Evolutionary conservation across 2,329 filamentous ascomycete species (phyloP), one percentile per base, ranked within the genome.

Genomic region (Colletotrichum acutatum): DNA sequence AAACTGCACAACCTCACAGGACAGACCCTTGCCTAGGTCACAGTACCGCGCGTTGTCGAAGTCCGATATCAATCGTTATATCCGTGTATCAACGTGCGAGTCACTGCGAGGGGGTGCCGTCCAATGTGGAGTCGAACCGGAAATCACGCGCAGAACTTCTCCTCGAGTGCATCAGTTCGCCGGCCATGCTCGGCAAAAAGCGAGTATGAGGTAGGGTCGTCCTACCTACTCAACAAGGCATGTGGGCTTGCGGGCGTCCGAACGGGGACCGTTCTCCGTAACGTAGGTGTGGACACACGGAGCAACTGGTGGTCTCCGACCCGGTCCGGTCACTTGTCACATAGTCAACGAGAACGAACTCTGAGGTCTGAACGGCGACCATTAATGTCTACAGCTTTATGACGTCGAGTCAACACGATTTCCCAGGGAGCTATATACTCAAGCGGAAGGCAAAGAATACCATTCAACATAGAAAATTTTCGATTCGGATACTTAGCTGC

Each of bases 291-390:
- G 56, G 32, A 49, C 62, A 71, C 65, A 71, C 58, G 65, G 65
- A 63, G 69, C 69, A 52, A 26, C 19, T 52, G 57, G 58, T 30
- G 68, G 49, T 42, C 42, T 49, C 42, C 42, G 42, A 57, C 56
- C 34, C 16, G n/a, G 30, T 19, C n/a, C 46, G 28, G n/a, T 37
- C 34, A 22, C 37, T 42, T 22, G 49, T n/a, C 9, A n/a, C n/a
- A n/a, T n/a, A 9, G 49, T 30, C 53, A 11, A 11, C 37, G 53
- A n/a, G 37, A 3, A n/a, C 42, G 26, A 46, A 28, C 56, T 34
- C 28, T 63, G 42, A 9, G 42, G 19, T n/a, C 4, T 42, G 5
- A 49, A 22, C 8, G 42, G 19, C 8, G 19, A 49, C 19, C 8
- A 11, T 9, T 19, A 22, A 22, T 49, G 8, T 22, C 42, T 11